These are phyloP conservation scores for Cryptosporidium baileyi DNA, from an alignment of 169 alveolate genomes.

Conservation along the genomic window DNA sequence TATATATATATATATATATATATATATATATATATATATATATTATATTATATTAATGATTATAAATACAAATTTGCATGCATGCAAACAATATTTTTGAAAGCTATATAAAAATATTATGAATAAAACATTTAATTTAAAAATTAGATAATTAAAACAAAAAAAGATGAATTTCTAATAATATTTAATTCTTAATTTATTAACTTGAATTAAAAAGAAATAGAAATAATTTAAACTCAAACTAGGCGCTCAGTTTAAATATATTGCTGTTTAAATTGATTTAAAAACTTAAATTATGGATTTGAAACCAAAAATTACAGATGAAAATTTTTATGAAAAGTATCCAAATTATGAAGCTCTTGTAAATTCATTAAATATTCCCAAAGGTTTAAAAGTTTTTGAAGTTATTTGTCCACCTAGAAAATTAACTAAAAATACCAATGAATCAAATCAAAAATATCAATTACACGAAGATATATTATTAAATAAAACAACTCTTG, in stretches of 20 bases:
- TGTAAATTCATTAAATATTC: constrained; percentile 13
- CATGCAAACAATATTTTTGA: no score
- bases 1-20: no score
- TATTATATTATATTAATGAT: no score
- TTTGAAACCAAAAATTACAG: constrained; percentile 10
- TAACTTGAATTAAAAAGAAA: no score
- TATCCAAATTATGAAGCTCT: constrained; percentile 23
- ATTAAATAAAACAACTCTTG: constrained; percentile 20
- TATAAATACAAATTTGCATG: no score
- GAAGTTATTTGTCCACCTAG: constrained; percentile 59
- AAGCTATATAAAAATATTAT: no score
- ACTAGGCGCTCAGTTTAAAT: background rate
- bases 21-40: no score
- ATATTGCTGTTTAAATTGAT: background rate
- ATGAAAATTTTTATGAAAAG: constrained; percentile 16
- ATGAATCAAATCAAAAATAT: background rate
- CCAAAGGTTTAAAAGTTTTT: constrained; percentile 28
- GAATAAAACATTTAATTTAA: no score
- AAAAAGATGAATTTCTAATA: no score
- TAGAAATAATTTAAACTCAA: background rate
- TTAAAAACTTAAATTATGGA: background rate
- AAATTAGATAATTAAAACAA: no score
- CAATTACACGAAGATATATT: constrained; percentile 14
- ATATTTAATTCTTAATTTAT: no score
- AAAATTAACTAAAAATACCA: background rate